A percentile compares a stretch with the other conserved stretches of the same genome.
Conservation (phyloP, 306 rosid species). For the Styphnolobium japonicum region DNA sequence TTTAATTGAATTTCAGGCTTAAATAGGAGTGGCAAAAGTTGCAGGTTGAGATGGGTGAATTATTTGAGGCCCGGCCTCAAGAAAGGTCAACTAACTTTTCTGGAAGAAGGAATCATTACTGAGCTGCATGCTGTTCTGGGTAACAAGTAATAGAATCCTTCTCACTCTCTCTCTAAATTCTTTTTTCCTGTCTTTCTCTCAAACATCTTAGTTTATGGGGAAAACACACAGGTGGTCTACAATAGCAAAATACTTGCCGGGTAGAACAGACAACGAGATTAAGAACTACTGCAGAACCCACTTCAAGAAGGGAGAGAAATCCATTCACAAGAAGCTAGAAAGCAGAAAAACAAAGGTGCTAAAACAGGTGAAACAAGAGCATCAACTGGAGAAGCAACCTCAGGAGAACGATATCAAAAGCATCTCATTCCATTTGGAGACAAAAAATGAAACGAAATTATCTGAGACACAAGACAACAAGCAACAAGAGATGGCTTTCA, state of each 20-base stretch:
- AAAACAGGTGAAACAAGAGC: conserved; percentile 19
- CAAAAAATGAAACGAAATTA: background rate
- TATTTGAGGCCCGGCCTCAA: conserved; percentile 78
- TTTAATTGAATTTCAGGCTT: conserved; percentile 40
- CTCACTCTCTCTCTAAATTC: background rate
- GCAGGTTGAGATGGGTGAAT: conserved; percentile 84
- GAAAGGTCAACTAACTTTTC: conserved; percentile 58
- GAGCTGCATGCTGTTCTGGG: conserved; percentile 73
- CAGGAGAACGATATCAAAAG: background rate
- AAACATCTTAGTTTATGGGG: background rate
- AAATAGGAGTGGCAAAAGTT: conserved; percentile 74
- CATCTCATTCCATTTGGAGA: background rate
- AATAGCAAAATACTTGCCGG: conserved; percentile 72
- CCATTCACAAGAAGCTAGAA: conserved; percentile 33
- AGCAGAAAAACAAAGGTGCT: conserved; percentile 31
- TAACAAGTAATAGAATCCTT: conserved; percentile 50
- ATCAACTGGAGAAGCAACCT: background rate
- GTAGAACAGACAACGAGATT: conserved; percentile 79
- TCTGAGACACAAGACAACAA: background rate
- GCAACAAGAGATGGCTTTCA: conserved; percentile 8
- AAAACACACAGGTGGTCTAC: conserved; percentile 67
- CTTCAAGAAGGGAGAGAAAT: conserved; percentile 50
- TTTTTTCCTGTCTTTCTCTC: background rate
- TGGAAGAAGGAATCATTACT: conserved; percentile 59
- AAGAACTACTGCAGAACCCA: conserved; percentile 83